A percentile compares a stretch with the other conserved stretches of the same genome.
Conservation (phyloP, 768 basidiomycete species). For the Collybia sordida region DNA sequence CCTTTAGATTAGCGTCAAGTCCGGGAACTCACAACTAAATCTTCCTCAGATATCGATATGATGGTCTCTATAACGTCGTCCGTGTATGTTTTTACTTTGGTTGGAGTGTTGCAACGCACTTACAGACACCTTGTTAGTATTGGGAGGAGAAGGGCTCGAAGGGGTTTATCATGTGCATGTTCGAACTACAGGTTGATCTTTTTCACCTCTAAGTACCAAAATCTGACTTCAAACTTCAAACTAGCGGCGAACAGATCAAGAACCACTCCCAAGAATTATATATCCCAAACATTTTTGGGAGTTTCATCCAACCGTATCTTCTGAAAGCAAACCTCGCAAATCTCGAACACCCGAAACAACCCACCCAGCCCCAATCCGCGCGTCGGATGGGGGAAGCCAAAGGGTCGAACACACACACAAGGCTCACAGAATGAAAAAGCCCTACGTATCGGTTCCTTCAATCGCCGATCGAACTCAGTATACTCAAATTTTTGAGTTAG, state of each 20-base stretch:
- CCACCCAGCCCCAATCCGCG: too few relatives aligned
- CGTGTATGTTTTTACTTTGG: neutral
- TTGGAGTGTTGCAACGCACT: neutral
- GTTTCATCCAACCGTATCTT: too few relatives aligned
- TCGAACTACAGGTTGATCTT: neutral
- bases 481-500: too few relatives aligned
- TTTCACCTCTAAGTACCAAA: neutral
- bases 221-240: neutral
- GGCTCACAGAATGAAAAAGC: too few relatives aligned
- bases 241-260: neutral
- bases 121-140: neutral
- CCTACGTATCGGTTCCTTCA: too few relatives aligned
- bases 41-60: constrained; percentile 6
- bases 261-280: neutral
- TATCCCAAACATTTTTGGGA: too few relatives aligned
- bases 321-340: neutral
- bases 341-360: too few relatives aligned
- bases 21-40: neutral
- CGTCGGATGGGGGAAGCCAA: too few relatives aligned
- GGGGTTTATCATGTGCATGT: constrained; percentile 2
- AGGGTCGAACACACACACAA: too few relatives aligned
- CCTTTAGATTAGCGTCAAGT: neutral
- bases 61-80: constrained; percentile 6
- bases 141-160: neutral
- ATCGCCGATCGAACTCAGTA: too few relatives aligned